Conservation (phyloP, 2,329 filamentous ascomycete species). For the Venturia pyrina region DNA sequence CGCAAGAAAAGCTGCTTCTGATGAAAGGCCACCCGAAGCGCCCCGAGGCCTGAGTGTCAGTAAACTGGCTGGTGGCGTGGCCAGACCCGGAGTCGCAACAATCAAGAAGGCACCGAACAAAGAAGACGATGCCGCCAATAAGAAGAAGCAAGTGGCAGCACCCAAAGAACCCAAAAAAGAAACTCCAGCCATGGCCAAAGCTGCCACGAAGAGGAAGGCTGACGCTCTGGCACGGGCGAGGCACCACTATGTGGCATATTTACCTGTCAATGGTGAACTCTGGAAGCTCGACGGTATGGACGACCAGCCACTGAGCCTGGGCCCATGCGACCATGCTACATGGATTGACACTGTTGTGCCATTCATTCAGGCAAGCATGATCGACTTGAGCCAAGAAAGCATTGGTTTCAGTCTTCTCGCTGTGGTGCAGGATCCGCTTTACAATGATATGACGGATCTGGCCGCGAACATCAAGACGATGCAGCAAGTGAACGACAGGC, state of each 20-base stretch:
- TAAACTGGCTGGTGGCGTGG: background rate
- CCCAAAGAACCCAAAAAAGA: background rate
- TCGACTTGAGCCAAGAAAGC: constrained; percentile 48
- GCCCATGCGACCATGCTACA: constrained; percentile 34
- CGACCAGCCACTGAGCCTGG: constrained; percentile 56
- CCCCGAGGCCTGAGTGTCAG: no score
- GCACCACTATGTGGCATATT: constrained; percentile 86
- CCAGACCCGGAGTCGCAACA: background rate
- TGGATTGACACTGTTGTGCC: constrained; percentile 60
- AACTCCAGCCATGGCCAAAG: constrained; percentile 1
- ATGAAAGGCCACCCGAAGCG: background rate
- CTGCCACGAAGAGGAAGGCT: constrained; percentile 29
- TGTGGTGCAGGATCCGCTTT: constrained; percentile 57
- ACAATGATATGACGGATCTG: constrained; percentile 34
- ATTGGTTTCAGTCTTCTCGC: constrained; percentile 70
- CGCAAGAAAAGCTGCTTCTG: constrained; percentile 6
- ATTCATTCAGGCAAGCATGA: constrained; percentile 58
- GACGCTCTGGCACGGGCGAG: constrained; percentile 32
- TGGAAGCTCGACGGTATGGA: constrained; percentile 89
- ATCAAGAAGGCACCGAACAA: background rate
- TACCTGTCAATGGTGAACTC: constrained; percentile 61
- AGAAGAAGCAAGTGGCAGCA: background rate
- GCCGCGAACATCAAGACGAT: constrained; percentile 37
- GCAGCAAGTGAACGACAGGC: constrained; percentile 28
- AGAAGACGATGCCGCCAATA: background rate